phyloP scores from a whole-genome alignment of 495 filamentous ascomycete genomes.

The Neurospora sp. region DNA sequence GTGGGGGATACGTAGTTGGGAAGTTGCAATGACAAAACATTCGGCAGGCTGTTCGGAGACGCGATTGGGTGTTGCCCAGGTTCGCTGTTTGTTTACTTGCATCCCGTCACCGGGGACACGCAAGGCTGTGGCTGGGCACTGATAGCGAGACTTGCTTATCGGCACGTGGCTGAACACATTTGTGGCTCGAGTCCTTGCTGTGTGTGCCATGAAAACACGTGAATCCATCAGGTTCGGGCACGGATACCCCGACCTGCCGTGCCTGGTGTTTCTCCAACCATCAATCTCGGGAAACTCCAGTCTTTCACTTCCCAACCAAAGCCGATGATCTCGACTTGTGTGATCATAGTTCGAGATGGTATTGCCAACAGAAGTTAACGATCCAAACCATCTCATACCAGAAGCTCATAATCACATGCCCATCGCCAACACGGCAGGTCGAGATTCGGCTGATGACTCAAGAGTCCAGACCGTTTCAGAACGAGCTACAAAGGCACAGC shows the following conservation, averaged over 20 bases:
- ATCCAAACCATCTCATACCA: neutral
- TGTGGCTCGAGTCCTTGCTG: neutral
- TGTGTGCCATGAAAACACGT: neutral
- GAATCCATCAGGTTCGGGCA: neutral
- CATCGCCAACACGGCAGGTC: neutral
- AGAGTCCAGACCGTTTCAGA: neutral
- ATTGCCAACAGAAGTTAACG: neutral
- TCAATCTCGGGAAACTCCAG: neutral
- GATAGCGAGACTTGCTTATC: neutral
- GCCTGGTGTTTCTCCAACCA: neutral
- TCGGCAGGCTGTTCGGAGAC: neutral
- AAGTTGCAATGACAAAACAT: slow-evolving; percentile 1
- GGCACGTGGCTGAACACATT: neutral
- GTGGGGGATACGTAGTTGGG: neutral
- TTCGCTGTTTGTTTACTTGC: neutral
- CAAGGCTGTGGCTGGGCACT: neutral
- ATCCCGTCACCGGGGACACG: neutral
- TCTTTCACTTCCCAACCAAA: neutral
- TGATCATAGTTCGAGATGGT: neutral
- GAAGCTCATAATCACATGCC: neutral
- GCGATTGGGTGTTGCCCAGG: neutral
- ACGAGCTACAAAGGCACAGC: neutral
- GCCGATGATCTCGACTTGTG: neutral
- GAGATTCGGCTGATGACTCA: neutral
- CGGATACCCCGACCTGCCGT: neutral